Base-by-base conservation (phyloP, 2,329 filamentous ascomycete species). In the Lachnellula suecica region DNA sequence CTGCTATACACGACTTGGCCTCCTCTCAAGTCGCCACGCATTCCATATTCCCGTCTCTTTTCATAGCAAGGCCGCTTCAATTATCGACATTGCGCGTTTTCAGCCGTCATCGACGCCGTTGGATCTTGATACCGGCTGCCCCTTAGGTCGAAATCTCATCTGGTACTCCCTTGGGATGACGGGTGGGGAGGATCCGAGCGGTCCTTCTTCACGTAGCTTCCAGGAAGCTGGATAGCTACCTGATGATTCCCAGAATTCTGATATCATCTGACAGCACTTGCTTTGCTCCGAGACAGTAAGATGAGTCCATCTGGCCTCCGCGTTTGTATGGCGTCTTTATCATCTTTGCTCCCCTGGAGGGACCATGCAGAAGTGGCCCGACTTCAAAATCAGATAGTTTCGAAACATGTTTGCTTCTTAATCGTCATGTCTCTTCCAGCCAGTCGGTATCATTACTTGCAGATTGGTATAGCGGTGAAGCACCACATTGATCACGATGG, bases 21-120 rank as follows among this genome's bases (percentile, higher is more conserved):
- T 47, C 43, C 58, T 64, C 61, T 65, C 56, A 59, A 42, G 56
- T 49, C 58, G 63, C 63, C 63, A 66, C 63, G 63, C 61, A 54
- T 49, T 51, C 40, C 24, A 44, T 44, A 48, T 17, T 37, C 13
- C 23, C 47, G 25, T 47, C 23, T 51, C 44, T 15, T 47, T 54
- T 31, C 25, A 23, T 22, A 31, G 22, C 31, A 15, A 31, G 38
- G 24, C 13, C 11, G 37, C 7, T 40, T 19, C 47, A 53, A 34
- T 20, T 31, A 44, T 51, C 48, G 44, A 51, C 24, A 40, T 42
- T 47, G 52, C 47, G 38, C 47, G 49, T 51, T 41, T 45, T 46
- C 29, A 35, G 51, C 31, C 37, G 29, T 45, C 34, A 48, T 37
- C 19, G 19, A 44, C 23, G 22, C 37, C 20, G 15, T 8, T 44